phyloP scores from a whole-genome alignment of 441 rosid genomes.

The Kokia cookei region DNA sequence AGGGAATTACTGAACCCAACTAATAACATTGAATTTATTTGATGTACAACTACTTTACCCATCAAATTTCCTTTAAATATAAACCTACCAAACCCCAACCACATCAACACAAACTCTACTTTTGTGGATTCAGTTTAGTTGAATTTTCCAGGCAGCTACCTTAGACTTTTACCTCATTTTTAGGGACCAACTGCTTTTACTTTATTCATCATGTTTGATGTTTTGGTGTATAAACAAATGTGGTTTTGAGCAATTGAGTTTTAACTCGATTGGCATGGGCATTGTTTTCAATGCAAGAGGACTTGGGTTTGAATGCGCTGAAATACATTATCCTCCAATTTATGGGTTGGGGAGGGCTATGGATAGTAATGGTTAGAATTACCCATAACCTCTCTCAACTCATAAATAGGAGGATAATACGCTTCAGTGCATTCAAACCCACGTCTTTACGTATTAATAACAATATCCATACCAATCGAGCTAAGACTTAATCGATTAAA shows the following conservation, averaged over 20 bases:
- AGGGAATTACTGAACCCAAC: background rate
- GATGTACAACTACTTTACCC: background rate
- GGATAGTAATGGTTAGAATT: too few species aligned
- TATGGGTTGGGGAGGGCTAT: too few species aligned
- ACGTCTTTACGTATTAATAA: too few species aligned
- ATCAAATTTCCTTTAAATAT: background rate
- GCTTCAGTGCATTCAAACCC: too few species aligned
- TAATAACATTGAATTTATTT: background rate
- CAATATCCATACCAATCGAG: too few species aligned
- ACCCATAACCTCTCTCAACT: rapidly evolving
- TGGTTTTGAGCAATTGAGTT: too few species aligned
- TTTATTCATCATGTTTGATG: background rate
- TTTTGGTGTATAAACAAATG: background rate
- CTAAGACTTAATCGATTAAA: background rate
- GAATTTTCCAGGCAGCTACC: background rate
- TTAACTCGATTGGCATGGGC: too few species aligned
- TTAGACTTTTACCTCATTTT: background rate
- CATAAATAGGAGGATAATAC: too few species aligned
- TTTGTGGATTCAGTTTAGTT: background rate
- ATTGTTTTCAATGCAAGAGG: too few species aligned
- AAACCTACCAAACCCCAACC: background rate
- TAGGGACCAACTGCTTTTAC: background rate
- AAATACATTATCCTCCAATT: too few species aligned
- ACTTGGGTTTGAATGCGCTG: too few species aligned
- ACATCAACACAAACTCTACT: background rate